Evolutionary conservation across 2,329 filamentous ascomycete genomes (phyloP), one percentile per base, ranked within the genome.

Genomic region (Pestalotiopsis sp.): DNA sequence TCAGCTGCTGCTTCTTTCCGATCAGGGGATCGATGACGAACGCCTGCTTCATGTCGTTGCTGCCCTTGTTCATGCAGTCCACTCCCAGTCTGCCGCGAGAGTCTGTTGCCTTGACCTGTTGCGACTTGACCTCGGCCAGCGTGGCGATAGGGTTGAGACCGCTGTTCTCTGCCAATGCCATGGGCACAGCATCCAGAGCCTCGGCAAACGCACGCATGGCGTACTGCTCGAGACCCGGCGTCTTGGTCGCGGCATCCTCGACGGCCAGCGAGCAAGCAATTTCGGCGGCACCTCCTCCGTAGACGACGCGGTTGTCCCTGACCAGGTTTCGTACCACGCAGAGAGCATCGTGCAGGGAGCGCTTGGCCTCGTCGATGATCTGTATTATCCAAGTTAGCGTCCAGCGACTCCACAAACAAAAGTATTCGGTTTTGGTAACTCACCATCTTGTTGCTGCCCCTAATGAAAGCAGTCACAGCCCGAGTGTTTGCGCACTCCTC

Each of bases 391-490:
- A 70, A 71, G 70, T 66, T 64, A 59, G 65, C 24, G 26, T 17
- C 35, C 9, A 9, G 11, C 24, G 3, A 14, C 20, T 20, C 3
- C 9, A 9, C 20, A 52, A 52, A 20, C 44, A 20, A 9, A 9
- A 9, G n/a, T 35, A 17, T n/a, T 52, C n/a, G 3, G 20, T n/a
- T n/a, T 14, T 5, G 22, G 13, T 35, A 14, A 63, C 60, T 78
- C 81, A 95, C 93, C 96, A 99, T 99, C 87, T 98, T 99, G 88
- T 99, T 99, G 86, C 94, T 97, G 76, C 96, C 96, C 76, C 96
- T 88, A 69, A 99, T 93, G 80, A 99, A 99, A 66, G 97, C 90
- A 2, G 96, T 99, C 69, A 99, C 97, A 58, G 96, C 96, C 75
- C 96, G 88, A 68, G 94, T 97, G 84, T 99, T 99, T 77, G 97